Conservation (phyloP, 2,329 filamentous ascomycete species). For the Cladophialophora yegresii region DNA sequence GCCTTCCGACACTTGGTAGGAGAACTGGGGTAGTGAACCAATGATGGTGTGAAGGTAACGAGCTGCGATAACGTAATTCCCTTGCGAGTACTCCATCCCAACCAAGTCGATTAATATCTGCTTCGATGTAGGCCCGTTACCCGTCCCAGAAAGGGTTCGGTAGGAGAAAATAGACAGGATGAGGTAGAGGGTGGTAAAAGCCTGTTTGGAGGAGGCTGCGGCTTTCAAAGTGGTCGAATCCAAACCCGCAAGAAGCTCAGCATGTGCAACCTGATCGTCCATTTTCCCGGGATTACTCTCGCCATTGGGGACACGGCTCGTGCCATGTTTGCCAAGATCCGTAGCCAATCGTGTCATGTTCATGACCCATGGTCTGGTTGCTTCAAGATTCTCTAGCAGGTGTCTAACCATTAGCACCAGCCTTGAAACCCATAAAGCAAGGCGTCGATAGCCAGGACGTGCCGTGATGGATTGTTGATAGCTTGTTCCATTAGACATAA, state of each 20-base stretch:
- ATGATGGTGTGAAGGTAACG: slow-evolving; percentile 77
- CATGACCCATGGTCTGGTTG: slow-evolving; percentile 38
- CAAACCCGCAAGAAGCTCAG: slow-evolving; percentile 23
- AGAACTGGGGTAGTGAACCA: slow-evolving; percentile 73
- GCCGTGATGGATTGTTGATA: slow-evolving; percentile 9
- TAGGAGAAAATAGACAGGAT: slow-evolving; percentile 66
- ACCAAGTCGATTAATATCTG: slow-evolving; percentile 81
- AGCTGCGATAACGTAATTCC: slow-evolving; percentile 72
- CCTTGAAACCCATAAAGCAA: slow-evolving; percentile 80
- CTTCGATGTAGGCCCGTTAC: slow-evolving; percentile 74
- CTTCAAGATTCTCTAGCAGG: slow-evolving; percentile 73
- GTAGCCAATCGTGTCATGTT: slow-evolving; percentile 19
- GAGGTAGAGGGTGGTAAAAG: slow-evolving; percentile 59
- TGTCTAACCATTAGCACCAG: slow-evolving; percentile 78
- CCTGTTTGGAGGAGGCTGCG: slow-evolving; percentile 59
- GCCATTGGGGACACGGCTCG: background rate
- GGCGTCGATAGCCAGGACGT: slow-evolving; percentile 68
- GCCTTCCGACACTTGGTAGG: slow-evolving; percentile 78
- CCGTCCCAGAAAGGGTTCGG: slow-evolving; percentile 78
- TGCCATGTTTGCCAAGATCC: background rate
- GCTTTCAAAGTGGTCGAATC: slow-evolving; percentile 55
- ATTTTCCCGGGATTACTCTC: background rate
- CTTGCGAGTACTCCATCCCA: slow-evolving; percentile 74
- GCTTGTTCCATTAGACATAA: slow-evolving; percentile 18
- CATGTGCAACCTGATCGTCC: background rate